Percentiles rank a stretch among this genome's conserved stretches.
Conservation (phyloP, 371 early-diverging fungal genomes). For the Fennellomyces sp. region DNA sequence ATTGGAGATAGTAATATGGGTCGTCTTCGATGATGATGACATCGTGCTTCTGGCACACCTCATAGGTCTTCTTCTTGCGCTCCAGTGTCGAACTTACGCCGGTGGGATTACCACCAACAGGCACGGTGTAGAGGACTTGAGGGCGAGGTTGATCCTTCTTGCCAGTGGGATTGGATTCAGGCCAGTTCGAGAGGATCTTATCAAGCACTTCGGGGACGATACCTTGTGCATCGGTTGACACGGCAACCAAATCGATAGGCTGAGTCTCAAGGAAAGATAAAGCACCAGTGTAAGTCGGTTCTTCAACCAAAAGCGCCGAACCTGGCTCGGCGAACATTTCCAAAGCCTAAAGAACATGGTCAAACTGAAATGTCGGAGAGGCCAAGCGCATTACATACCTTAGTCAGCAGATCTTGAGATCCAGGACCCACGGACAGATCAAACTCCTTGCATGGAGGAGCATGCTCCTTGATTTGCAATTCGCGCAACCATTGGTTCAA, state of each 20-base stretch:
- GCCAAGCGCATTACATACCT: conserved; percentile 24
- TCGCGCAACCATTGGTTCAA: conserved; percentile 66
- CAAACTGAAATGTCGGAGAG: not conserved
- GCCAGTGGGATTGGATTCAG: conserved; percentile 26
- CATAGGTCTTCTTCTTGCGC: conserved; percentile 66
- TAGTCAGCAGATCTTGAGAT: conserved; percentile 77
- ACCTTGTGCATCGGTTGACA: conserved; percentile 58
- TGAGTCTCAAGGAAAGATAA: conserved; percentile 73
- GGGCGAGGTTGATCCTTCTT: conserved; percentile 49
- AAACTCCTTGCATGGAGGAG: conserved; percentile 54
- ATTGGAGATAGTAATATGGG: conserved; percentile 75
- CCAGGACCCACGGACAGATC: conserved; percentile 77
- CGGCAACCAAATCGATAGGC: conserved; percentile 65
- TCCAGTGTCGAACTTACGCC: conserved; percentile 67
- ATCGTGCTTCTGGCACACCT: conserved; percentile 61
- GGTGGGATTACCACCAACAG: conserved; percentile 77
- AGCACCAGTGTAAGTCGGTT: conserved; percentile 77
- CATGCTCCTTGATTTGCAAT: conserved; percentile 65
- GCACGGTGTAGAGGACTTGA: conserved; percentile 61
- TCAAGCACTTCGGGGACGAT: conserved; percentile 55
- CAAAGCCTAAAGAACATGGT: conserved; percentile 48
- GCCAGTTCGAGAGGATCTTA: conserved; percentile 52
- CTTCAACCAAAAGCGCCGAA: conserved; percentile 69
- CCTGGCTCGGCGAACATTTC: conserved; percentile 73
- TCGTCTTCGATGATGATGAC: conserved; percentile 81